Conservation (phyloP, 371 early-diverging fungal genomes). For the Mortierella sp. region DNA sequence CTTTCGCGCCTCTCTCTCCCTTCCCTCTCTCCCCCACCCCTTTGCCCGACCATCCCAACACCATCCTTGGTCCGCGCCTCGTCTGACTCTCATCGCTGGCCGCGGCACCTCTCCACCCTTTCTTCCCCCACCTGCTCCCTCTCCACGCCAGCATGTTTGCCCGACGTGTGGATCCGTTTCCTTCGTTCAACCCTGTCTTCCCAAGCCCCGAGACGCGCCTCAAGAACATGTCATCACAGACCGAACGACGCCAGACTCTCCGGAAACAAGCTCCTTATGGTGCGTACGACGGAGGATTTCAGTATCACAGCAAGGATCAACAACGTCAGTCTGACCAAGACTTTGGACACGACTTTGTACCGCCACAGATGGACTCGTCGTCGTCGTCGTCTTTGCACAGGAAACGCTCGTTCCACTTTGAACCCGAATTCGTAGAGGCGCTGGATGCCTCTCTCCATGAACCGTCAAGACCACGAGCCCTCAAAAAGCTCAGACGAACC, state of each 20-base stretch:
- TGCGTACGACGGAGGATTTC: background rate
- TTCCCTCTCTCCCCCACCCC: no score
- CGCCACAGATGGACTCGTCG: background rate
- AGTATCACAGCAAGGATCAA: background rate
- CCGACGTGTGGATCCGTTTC: background rate
- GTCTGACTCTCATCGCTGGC: no score
- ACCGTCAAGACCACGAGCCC: constrained; percentile 8
- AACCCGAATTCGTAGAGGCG: constrained; percentile 28
- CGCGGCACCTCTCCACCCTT: no score
- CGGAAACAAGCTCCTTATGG: no score
- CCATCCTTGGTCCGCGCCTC: no score
- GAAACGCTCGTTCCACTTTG: constrained; percentile 28
- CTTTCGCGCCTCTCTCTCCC: no score
- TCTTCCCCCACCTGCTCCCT: background rate
- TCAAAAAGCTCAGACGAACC: constrained; percentile 5
- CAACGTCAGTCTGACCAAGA: constrained; percentile 11
- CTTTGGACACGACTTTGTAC: background rate
- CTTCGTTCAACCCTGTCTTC: background rate
- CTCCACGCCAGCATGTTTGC: constrained; percentile 1
- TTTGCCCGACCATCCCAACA: no score
- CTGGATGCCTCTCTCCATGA: constrained; percentile 27
- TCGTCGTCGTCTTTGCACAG: background rate
- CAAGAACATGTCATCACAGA: constrained; percentile 11
- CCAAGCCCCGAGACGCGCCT: background rate
- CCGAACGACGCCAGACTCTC: background rate